A percentile compares a stretch with the other conserved stretches of the same genome.
Conservation (phyloP, 1,284 basidiomycete species). For the Papiliotrema terrestris region DNA sequence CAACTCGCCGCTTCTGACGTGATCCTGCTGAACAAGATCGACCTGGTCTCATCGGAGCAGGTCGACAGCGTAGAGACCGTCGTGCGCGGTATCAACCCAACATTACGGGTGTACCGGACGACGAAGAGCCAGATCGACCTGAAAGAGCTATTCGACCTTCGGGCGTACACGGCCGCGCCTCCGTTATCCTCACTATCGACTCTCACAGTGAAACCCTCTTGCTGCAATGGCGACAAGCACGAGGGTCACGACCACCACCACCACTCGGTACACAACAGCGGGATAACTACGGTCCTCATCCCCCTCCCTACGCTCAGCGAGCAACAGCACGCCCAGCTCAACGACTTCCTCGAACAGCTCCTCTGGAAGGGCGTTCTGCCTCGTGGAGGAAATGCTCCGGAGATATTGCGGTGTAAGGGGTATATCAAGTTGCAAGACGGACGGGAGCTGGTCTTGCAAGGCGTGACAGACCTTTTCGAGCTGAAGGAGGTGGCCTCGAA, state of each 20-base stretch:
- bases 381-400: constrained; percentile 39
- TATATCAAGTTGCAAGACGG: constrained; percentile 59
- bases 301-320: constrained; percentile 57
- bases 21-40: constrained; percentile 82
- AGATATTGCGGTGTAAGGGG: constrained; percentile 79
- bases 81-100: constrained; percentile 62
- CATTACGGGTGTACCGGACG: constrained; percentile 67
- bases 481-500: constrained; percentile 54
- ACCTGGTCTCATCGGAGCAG: constrained; percentile 57
- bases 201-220: neutral
- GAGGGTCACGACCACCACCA: constrained; percentile 19
- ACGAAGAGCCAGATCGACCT: constrained; percentile 65
- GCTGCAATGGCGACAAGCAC: constrained; percentile 25
- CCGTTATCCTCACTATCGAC: neutral
- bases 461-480: constrained; percentile 82
- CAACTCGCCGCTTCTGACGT: constrained; percentile 88
- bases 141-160: constrained; percentile 67
- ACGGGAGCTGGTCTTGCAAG: constrained; percentile 70
- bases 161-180: constrained; percentile 57
- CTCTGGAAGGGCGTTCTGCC: constrained; percentile 63
- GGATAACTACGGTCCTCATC: constrained; percentile 63
- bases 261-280: constrained; percentile 40
- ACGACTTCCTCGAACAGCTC: constrained; percentile 70
- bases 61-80: constrained; percentile 52
- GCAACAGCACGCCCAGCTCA: constrained; percentile 51